Evolutionary conservation across 2,329 filamentous ascomycete species (phyloP), one percentile per base, ranked within the genome.

Genomic region (Knufia fluminis): DNA sequence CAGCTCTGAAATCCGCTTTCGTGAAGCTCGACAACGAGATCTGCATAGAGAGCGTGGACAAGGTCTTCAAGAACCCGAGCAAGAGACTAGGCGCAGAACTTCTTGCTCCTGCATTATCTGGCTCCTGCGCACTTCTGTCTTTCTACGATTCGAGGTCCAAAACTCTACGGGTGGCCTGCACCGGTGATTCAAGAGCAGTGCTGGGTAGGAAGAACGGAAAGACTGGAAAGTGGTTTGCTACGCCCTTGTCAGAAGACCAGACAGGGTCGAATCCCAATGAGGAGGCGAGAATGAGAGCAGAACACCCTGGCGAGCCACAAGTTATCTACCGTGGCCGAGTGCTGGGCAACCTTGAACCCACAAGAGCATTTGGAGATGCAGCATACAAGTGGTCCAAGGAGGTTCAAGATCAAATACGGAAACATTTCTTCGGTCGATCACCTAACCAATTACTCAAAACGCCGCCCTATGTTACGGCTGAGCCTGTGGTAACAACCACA

Each of bases 311-410:
- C 23, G 92, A 98, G 68, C 49, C 52, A 8, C 76, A 90, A 59
- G 92, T 96, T 7, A 82, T 95, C 35, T 77, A 82, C 38, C 92
- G 94, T 59, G 92, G 92, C 4, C 85, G 92, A 53, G 87, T 98
- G 14, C 76, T 98, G 0, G 92, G 92, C 39, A 86, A 90, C 16
- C 74, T 98, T 10, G 92, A 98, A 66, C 92, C 92, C 2, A 91
- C 85, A 16, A 83, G 92, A 55, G 91, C 94, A 0, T 98, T 98
- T 66, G 94, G 92, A 31, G 92, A 98, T 67, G 91, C 92, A 7
- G 83, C 85, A 60, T 98, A 98, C 73, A 98, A 98, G 68, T 98
- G 92, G 92, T 86, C 79, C 52, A 78, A 79, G 46, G 88, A 95
- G 53, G 84, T 89, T 0, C 87, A 92, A 52, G 80, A 86, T 46